Evolutionary conservation across 1,284 basidiomycete species (phyloP), one percentile per base, ranked within the genome.

Genomic region (Phylloboletellus chloephorus): DNA sequence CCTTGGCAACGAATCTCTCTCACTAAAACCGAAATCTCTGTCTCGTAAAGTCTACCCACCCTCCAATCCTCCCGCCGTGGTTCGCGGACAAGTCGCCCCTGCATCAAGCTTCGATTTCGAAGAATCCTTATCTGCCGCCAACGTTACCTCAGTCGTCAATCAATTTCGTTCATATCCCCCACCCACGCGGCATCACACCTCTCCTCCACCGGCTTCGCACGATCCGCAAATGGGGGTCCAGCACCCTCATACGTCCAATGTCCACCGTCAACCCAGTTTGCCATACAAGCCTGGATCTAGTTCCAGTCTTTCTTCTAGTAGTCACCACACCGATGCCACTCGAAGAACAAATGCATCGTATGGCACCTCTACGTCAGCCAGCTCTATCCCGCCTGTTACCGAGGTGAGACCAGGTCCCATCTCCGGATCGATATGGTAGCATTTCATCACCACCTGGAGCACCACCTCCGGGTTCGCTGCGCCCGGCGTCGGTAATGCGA

Each of bases 131-230:
- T 56, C 54, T 31, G 54, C 54, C 16, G 55, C 57, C 41, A 57
- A 57, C 39, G 46, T 56, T 44, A 42, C 55, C 53, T 62, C 59
- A 23, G 53, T 58, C 43, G 58, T 58, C 46, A 60, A 61, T 58
- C 56, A 60, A 35, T 39, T 37, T 56, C 56, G 48, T 52, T 60
- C 56, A 56, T 60, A 43, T 54, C 46, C 53, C 41, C 50, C 53
- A 45, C 49, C 52, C 42, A 36, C 46, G 48, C 51, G 46, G 44
- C 50, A 46, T 51, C 39, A 21, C 29, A 29, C 52, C 51, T 48
- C 53, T 44, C 50, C 53, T 43, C 43, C 43, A 23, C 32, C 28
- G 13, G 29, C 56, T 46, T 46, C 52, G 2, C 43, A 46, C 16
- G 20, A 12, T 8, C 12, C 41, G 0, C 43, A 43, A 20, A 42